Percentiles rank a stretch among this genome's conserved stretches.
Conservation (phyloP, 2,329 filamentous ascomycete species). For the Metarhizium brunneum region DNA sequence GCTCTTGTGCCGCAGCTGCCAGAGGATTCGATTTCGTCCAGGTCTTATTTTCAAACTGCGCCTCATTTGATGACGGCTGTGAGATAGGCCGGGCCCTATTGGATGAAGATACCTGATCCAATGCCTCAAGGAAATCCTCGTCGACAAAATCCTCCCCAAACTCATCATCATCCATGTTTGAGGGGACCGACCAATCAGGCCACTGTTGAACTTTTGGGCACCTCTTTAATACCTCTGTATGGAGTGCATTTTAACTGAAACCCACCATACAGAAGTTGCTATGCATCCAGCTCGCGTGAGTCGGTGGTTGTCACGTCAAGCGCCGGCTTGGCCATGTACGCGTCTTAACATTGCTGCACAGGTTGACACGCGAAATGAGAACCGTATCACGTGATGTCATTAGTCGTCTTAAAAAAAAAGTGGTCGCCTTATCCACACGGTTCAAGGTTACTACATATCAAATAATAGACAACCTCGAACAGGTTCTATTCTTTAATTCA, state of each 20-base stretch:
- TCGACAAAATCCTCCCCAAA: constrained; percentile 57
- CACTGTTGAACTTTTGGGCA: not conserved
- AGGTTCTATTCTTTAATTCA: too few species aligned
- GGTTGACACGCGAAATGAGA: constrained; percentile 19
- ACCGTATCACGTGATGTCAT: constrained; percentile 17
- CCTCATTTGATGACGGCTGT: not conserved
- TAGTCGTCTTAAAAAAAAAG: not conserved
- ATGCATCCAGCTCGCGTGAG: not conserved
- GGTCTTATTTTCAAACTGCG: not conserved
- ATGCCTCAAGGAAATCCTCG: constrained; percentile 53
- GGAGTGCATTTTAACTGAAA: not conserved
- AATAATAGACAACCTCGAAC: too few species aligned
- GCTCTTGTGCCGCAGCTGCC: constrained; percentile 22
- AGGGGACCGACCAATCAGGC: not conserved
- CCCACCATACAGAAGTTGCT: not conserved
- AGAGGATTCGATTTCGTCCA: not conserved
- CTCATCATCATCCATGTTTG: constrained; percentile 47
- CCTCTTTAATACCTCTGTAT: not conserved
- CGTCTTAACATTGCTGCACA: not conserved
- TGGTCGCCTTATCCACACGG: too few species aligned
- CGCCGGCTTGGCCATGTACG: constrained; percentile 3
- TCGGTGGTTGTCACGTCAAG: too few species aligned
- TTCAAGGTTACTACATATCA: too few species aligned
- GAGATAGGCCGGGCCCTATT: constrained; percentile 4
- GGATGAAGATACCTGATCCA: constrained; percentile 40